Percentiles rank a stretch among this genome's conserved stretches.
phyloP scores from a whole-genome alignment of 2,329 filamentous ascomycete species.

The Ophiosphaerella herpotricha region DNA sequence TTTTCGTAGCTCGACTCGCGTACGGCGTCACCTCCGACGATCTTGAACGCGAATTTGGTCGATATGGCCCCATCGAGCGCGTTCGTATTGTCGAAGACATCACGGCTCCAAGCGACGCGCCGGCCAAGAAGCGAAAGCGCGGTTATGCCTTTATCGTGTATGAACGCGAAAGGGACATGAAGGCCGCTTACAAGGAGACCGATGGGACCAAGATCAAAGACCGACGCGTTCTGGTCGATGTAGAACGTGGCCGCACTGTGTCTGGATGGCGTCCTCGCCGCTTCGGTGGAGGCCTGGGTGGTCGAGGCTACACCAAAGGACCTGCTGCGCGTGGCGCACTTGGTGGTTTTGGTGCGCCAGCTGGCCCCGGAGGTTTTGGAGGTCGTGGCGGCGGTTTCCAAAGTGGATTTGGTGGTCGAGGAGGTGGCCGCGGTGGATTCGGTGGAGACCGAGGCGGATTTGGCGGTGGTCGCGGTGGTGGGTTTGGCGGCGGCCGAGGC shows the following conservation, averaged over 20 bases:
- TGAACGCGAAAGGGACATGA: slow-evolving; percentile 97
- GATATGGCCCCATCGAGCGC: slow-evolving; percentile 91
- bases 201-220: slow-evolving; percentile 94
- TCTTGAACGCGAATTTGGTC: slow-evolving; percentile 88
- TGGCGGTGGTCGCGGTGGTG: slow-evolving; percentile 43
- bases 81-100: slow-evolving; percentile 86
- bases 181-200: slow-evolving; percentile 88
- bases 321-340: slow-evolving; percentile 73
- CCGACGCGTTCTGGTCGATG: slow-evolving; percentile 89
- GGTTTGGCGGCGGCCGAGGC: slow-evolving; percentile 55
- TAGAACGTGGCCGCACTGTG: slow-evolving; percentile 92
- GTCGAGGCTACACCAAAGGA: slow-evolving; percentile 88
- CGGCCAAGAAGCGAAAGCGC: slow-evolving; percentile 67
- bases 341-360: slow-evolving; percentile 60
- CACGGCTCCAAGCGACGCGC: slow-evolving; percentile 68
- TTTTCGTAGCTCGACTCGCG: slow-evolving; percentile 87
- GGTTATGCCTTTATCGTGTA: slow-evolving; percentile 98
- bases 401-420: slow-evolving; percentile 53
- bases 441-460: slow-evolving; percentile 54
- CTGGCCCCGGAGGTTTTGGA: slow-evolving; percentile 56
- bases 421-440: slow-evolving; percentile 55
- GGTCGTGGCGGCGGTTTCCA: slow-evolving; percentile 60
- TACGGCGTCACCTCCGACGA: slow-evolving; percentile 90
- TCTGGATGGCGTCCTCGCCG: slow-evolving; percentile 91
- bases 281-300: slow-evolving; percentile 88